These are phyloP conservation scores for Kodamaea ohmeri DNA, from an alignment of 1,139 yeast species.

Conservation along the genomic window DNA sequence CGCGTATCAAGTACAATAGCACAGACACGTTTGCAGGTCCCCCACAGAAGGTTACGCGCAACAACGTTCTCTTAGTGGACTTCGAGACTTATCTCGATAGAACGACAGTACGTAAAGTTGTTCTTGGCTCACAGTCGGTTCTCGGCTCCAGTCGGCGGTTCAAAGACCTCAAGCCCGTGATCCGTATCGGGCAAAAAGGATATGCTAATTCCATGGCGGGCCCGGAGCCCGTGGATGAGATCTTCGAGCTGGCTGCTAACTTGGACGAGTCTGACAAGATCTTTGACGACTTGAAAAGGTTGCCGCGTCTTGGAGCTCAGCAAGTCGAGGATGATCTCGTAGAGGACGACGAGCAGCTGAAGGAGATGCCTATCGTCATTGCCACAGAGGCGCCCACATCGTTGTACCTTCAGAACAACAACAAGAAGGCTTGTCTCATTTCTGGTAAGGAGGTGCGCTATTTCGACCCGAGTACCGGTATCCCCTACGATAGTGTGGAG, in stretches of 20 bases:
- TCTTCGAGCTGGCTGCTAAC: conserved; percentile 34
- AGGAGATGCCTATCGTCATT: conserved; percentile 46
- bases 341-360: conserved; percentile 38
- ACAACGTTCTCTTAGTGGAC: conserved; percentile 47
- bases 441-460: conserved; percentile 79
- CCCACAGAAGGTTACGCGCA: conserved; percentile 52
- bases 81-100: conserved; percentile 33
- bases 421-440: conserved; percentile 68
- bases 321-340: conserved; percentile 47
- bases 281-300: conserved; percentile 51
- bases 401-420: conserved; percentile 61
- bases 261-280: conserved; percentile 38
- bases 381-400: conserved; percentile 74
- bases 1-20: conserved; percentile 2
- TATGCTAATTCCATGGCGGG: conserved; percentile 24
- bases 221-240: conserved; percentile 35
- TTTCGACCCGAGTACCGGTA: conserved; percentile 82
- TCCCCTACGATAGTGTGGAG: conserved; percentile 82
- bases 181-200: conserved; percentile 48
- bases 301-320: conserved; percentile 66
- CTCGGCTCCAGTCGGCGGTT: conserved; percentile 52
- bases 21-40: conserved; percentile 57
- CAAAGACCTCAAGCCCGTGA: conserved; percentile 53
- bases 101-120: conserved; percentile 35
- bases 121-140: conserved; percentile 62